phyloP scores from a whole-genome alignment of 2,329 filamentous ascomycete species.

The Clarireedia homoeocarpa region DNA sequence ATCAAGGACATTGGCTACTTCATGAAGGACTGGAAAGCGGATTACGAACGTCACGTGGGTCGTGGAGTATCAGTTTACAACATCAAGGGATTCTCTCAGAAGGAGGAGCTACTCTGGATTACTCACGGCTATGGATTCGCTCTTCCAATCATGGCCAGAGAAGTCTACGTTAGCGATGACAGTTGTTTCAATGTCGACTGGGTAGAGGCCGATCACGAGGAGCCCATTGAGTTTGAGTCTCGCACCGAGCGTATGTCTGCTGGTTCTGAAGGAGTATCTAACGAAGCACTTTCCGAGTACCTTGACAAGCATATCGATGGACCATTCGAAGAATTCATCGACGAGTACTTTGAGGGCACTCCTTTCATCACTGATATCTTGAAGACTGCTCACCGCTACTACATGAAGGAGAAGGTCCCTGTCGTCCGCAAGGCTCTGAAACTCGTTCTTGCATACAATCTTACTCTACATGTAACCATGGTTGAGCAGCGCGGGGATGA shows the following conservation, averaged over 20 bases:
- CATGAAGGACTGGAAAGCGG: constrained; percentile 98
- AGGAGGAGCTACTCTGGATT: constrained; percentile 74
- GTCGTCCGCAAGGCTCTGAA: constrained; percentile 94
- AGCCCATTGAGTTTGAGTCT: constrained; percentile 74
- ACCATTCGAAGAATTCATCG: constrained; percentile 86
- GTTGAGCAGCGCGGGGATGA: constrained; percentile 83
- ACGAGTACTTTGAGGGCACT: constrained; percentile 93
- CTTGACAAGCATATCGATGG: constrained; percentile 91
- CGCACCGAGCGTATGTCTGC: constrained; percentile 85
- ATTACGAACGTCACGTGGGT: constrained; percentile 85
- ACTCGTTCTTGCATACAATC: constrained; percentile 89
- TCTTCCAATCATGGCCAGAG: constrained; percentile 84
- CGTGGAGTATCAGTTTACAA: constrained; percentile 88
- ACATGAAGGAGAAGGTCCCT: constrained; percentile 76
- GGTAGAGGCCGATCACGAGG: constrained; percentile 73
- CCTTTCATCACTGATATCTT: constrained; percentile 92
- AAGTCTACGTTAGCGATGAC: constrained; percentile 87
- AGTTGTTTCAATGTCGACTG: constrained; percentile 91
- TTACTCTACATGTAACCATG: constrained; percentile 91
- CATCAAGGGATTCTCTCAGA: constrained; percentile 73
- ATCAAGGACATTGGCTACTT: constrained; percentile 98
- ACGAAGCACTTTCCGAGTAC: constrained; percentile 77
- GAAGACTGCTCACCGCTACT: constrained; percentile 92
- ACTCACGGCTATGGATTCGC: constrained; percentile 94
- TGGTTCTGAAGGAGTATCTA: constrained; percentile 79